Conservation (phyloP, 768 basidiomycete genomes). For the Panus rudis region DNA sequence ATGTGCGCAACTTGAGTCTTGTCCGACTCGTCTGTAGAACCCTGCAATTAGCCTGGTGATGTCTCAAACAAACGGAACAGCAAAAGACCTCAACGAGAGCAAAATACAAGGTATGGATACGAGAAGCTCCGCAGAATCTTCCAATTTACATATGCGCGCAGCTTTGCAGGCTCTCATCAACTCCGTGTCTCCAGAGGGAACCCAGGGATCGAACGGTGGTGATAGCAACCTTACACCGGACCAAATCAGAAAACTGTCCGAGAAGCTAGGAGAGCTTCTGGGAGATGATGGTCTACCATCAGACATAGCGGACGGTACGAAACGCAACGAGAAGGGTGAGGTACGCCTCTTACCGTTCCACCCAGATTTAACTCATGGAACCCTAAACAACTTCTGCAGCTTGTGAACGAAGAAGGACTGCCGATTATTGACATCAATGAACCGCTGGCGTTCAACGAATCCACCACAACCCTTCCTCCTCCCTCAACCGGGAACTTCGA, state of each 20-base stretch:
- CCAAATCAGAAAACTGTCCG: conserved; percentile 46
- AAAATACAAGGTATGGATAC: conserved; percentile 28
- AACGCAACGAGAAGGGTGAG: conserved; percentile 53
- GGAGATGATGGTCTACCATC: conserved; percentile 32
- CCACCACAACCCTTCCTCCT: conserved; percentile 11
- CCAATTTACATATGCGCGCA: conserved; percentile 9
- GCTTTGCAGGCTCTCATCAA: conserved; percentile 34
- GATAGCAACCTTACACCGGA: conserved; percentile 34
- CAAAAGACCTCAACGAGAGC: conserved; percentile 23
- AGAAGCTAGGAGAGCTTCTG: conserved; percentile 53
- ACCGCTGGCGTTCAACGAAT: conserved; percentile 29
- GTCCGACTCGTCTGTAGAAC: too few species aligned
- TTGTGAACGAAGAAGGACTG: conserved; percentile 70
- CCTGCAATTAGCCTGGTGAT: background rate
- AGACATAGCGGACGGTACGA: conserved; percentile 24
- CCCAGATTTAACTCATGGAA: background rate
- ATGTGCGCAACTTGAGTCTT: too few species aligned
- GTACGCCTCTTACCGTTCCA: conserved; percentile 32
- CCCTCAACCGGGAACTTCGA: conserved; percentile 18
- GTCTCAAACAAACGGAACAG: conserved; percentile 5
- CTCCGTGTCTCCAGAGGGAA: conserved; percentile 26
- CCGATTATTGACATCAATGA: conserved; percentile 77
- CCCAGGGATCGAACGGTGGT: background rate
- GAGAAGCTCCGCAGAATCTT: background rate
- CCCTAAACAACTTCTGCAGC: conserved; percentile 30